Evolutionary conservation across 768 basidiomycete species (phyloP).

Genomic region (Boletus tylopilopsis): DNA sequence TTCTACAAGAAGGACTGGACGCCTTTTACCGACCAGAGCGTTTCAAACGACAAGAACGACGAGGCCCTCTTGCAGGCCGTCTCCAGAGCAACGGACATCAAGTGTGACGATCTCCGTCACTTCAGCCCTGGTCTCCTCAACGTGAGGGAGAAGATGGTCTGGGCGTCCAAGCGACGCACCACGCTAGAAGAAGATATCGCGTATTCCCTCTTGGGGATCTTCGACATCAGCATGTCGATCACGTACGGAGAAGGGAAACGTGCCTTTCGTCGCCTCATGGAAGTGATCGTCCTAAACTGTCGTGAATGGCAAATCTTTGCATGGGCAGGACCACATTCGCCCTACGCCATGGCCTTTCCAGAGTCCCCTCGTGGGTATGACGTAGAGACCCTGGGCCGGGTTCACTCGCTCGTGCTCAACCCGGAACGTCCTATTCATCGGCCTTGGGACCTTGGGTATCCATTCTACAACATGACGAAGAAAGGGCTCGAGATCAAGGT

Average conservation of each 20-base stretch:
- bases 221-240: slow-evolving; percentile 8
- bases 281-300: slow-evolving; percentile 2
- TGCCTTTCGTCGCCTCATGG: slow-evolving; percentile 9
- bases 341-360: slow-evolving; percentile 2
- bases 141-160: slow-evolving; percentile 10
- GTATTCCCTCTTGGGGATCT: slow-evolving; percentile 7
- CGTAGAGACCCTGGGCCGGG: neutral
- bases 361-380: slow-evolving; percentile 5
- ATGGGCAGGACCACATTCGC: slow-evolving; percentile 5
- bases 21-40: neutral
- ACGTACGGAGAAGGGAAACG: slow-evolving; percentile 10
- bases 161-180: slow-evolving; percentile 5
- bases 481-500: slow-evolving; percentile 5
- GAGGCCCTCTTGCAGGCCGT: neutral
- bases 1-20: slow-evolving; percentile 5
- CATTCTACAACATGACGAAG: slow-evolving; percentile 3
- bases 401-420: neutral
- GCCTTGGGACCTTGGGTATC: slow-evolving; percentile 6
- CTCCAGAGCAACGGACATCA: neutral
- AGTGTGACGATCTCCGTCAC: neutral
- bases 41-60: slow-evolving; percentile 4
- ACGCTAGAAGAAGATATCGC: slow-evolving; percentile 1
- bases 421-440: slow-evolving; percentile 4
- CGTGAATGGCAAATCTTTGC: slow-evolving; percentile 11
- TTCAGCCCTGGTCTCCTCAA: slow-evolving; percentile 7